Evolutionary conservation across 2,329 filamentous ascomycete genomes (phyloP).

Genomic region (Talaromyces sp.): DNA sequence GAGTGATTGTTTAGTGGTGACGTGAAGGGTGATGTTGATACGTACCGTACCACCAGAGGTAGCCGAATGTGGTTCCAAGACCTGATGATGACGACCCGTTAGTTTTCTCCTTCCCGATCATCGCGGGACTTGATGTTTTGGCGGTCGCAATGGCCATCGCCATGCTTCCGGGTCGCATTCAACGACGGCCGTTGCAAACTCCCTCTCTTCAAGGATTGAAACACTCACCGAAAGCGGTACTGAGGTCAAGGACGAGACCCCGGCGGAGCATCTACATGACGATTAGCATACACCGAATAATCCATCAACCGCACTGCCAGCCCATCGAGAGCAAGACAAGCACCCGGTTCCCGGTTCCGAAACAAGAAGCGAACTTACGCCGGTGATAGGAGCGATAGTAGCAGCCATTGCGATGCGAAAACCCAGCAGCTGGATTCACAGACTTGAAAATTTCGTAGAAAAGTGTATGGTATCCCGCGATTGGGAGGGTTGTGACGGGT

Average conservation of each 20-base stretch:
- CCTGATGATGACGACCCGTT: conserved; percentile 38
- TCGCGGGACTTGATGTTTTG: background rate
- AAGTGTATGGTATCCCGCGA: background rate
- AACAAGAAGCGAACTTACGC: conserved; percentile 35
- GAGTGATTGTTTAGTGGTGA: background rate
- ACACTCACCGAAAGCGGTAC: conserved; percentile 60
- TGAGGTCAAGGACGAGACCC: conserved; percentile 63
- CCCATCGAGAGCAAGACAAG: background rate
- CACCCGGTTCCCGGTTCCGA: conserved; percentile 19
- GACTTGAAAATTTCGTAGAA: background rate
- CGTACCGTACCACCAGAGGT: conserved; percentile 65
- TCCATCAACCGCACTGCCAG: background rate
- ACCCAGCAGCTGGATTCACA: background rate
- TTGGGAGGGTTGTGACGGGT: background rate
- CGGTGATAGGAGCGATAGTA: conserved; percentile 45
- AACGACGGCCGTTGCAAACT: background rate
- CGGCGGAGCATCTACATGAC: conserved; percentile 59
- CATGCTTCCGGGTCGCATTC: background rate
- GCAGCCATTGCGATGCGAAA: conserved; percentile 37
- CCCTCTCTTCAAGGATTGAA: background rate
- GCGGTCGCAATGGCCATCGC: background rate
- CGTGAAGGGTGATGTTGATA: conserved; percentile 56
- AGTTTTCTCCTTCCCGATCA: background rate
- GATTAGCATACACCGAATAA: background rate
- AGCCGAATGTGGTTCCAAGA: conserved; percentile 60